A percentile compares a stretch with the other conserved stretches of the same genome.
Conservation (phyloP, 1,284 basidiomycete species). For the Moesziomyces parantarcticus region DNA sequence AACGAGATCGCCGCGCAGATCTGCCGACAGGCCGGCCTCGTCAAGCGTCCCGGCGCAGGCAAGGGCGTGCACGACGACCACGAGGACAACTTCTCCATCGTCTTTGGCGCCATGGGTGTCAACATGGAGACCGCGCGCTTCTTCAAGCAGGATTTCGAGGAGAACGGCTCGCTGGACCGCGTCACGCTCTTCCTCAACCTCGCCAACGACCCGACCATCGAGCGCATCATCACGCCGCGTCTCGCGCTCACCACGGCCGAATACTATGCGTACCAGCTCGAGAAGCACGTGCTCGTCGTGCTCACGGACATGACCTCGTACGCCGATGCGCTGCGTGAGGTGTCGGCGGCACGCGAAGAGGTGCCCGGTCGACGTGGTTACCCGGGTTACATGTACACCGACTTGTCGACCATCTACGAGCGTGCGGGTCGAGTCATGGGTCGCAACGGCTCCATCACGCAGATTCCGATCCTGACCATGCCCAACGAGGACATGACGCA, state of each 20-base stretch:
- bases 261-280: constrained; percentile 99
- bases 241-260: constrained; percentile 97
- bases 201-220: constrained; percentile 99
- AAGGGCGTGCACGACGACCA: constrained; percentile 97
- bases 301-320: constrained; percentile 99
- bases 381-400: constrained; percentile 86
- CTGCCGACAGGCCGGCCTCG: constrained; percentile 97
- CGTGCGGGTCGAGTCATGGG: constrained; percentile 98
- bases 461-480: constrained; percentile 99
- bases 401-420: constrained; percentile 90
- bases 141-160: constrained; percentile 99
- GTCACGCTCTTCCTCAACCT: constrained; percentile 99
- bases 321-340: constrained; percentile 94
- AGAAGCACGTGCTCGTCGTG: constrained; percentile 99
- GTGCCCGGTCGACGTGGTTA: constrained; percentile 99
- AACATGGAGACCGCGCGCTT: constrained; percentile 99
- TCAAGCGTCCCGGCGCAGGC: constrained; percentile 73
- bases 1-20: constrained; percentile 99
- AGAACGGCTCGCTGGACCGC: constrained; percentile 96
- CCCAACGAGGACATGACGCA: constrained; percentile 99
- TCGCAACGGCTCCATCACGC: constrained; percentile 98
- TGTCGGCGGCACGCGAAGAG: constrained; percentile 96
- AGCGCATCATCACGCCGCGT: constrained; percentile 99
- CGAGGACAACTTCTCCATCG: constrained; percentile 99
- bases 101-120: constrained; percentile 99